Conservation (phyloP, 2,329 filamentous ascomycete species). For the Talaromyces piceae region DNA sequence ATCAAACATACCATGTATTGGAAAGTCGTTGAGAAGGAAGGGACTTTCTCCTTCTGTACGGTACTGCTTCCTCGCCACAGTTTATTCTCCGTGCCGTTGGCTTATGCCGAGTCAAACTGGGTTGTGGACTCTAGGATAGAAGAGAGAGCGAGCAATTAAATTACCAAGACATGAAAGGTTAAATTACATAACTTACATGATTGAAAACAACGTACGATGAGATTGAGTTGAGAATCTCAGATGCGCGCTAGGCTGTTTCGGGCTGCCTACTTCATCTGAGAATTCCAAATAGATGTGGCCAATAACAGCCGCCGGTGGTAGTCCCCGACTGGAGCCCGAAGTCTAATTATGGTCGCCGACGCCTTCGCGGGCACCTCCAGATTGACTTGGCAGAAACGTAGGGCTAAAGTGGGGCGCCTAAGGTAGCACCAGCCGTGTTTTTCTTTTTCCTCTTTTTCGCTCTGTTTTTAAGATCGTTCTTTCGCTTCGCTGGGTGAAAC, state of each 20-base stretch:
- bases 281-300: conserved; percentile 10
- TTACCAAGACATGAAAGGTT: background rate
- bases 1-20: too few species aligned
- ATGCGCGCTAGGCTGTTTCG: conserved; percentile 1
- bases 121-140: too few species aligned
- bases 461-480: background rate
- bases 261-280: background rate
- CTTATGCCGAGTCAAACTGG: background rate
- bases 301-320: background rate
- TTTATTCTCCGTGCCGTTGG: background rate
- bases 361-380: background rate
- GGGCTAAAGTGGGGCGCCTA: conserved; percentile 6
- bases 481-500: background rate
- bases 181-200: background rate
- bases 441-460: background rate
- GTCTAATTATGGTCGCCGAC: conserved; percentile 10
- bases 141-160: too few species aligned
- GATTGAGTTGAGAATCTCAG: conserved; percentile 10
- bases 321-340: conserved; percentile 12
- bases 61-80: background rate
- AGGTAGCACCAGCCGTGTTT: background rate
- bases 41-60: too few species aligned
- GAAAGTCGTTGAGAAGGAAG: too few species aligned
- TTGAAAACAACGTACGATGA: background rate
- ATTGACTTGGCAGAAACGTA: conserved; percentile 1